These are phyloP conservation scores for Aspergillus diversus DNA, from an alignment of 495 filamentous ascomycete species.

Conservation along the genomic window DNA sequence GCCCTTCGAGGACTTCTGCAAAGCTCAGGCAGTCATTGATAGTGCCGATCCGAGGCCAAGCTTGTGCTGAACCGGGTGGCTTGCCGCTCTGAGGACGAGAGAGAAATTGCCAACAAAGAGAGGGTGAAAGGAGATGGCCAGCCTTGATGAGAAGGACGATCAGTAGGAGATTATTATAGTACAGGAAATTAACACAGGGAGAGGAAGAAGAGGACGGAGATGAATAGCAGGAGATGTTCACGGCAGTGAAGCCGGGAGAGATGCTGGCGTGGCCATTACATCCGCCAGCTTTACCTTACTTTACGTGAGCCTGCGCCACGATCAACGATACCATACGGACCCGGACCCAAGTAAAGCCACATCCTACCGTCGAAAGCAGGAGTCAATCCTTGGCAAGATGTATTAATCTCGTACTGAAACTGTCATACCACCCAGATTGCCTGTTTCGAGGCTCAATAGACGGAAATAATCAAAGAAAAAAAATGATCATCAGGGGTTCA, in stretches of 20 bases:
- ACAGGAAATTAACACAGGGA: conserved; percentile 19
- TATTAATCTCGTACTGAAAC: conserved; percentile 11
- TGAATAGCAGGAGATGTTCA: conserved; percentile 35
- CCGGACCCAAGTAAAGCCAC: background rate
- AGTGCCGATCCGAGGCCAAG: conserved; percentile 33
- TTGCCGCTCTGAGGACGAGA: background rate
- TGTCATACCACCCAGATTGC: conserved; percentile 9
- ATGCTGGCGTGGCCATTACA: conserved; percentile 32
- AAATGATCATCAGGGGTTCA: background rate
- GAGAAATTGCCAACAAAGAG: conserved; percentile 1
- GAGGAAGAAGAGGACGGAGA: conserved; percentile 36
- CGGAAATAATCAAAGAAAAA: background rate
- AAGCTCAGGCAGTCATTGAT: conserved; percentile 25
- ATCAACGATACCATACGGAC: conserved; percentile 3
- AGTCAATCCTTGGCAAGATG: background rate
- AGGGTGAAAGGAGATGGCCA: background rate
- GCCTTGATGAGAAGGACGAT: background rate
- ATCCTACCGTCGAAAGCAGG: background rate
- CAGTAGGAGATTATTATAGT: background rate
- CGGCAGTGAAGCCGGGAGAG: background rate
- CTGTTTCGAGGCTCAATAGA: conserved; percentile 17
- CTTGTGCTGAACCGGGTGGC: background rate
- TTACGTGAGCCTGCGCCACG: background rate
- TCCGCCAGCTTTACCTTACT: background rate
- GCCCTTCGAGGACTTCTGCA: conserved; percentile 13